Evolutionary conservation across 1,284 basidiomycete genomes (phyloP).

Genomic region (Anthracocystis walkeri): DNA sequence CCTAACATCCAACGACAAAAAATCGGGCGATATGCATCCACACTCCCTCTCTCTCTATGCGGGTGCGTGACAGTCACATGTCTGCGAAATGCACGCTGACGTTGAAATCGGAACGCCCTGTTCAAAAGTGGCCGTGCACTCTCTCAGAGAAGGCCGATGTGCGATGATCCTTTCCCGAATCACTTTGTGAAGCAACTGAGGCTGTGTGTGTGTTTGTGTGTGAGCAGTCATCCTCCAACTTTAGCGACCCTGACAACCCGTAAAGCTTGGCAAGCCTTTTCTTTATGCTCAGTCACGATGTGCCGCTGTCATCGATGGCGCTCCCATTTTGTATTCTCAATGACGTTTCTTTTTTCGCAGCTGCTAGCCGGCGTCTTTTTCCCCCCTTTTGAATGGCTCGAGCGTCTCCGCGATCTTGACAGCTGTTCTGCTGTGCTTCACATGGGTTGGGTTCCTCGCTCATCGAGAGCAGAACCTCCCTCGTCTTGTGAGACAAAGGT

Average conservation of each 20-base stretch:
- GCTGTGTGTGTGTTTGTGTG: no score
- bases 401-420: slow-evolving; percentile 3
- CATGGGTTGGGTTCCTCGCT: no score
- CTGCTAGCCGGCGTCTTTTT: slow-evolving; percentile 19
- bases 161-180: neutral
- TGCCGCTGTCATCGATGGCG: neutral
- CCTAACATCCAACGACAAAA: neutral
- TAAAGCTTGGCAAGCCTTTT: neutral
- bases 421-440: neutral
- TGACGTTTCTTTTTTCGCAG: neutral
- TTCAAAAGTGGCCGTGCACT: slow-evolving; percentile 2
- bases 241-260: neutral
- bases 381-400: neutral
- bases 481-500: neutral
- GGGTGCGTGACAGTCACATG: no score
- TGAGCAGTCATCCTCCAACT: no score
- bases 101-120: slow-evolving; percentile 22
- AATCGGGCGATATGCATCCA: neutral
- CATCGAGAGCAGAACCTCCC: neutral
- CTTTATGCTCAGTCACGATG: slow-evolving; percentile 1
- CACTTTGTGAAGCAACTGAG: no score
- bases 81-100: slow-evolving; percentile 32
- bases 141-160: neutral
- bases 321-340: no score
- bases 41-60: neutral